Base-by-base conservation (phyloP, 2,329 filamentous ascomycete genomes). In the Hymenoscyphus albidus region DNA sequence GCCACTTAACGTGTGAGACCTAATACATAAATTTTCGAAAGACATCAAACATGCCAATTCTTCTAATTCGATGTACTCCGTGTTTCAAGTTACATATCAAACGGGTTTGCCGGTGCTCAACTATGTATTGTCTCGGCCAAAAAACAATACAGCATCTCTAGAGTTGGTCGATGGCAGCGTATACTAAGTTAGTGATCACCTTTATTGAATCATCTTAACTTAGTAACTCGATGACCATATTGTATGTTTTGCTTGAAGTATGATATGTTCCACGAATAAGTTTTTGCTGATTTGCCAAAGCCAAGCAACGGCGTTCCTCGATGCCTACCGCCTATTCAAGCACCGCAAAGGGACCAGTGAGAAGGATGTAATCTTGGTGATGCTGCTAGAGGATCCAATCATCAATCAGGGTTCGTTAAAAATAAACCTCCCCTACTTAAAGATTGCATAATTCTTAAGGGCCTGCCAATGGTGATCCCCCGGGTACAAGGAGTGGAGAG, bases 391-490 rank as follows among this genome's bases (percentile, higher is more conserved):
- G 76, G 75, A 0, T 70, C 73, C 9, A 79, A 79, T 0, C 76
- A 80, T n/a, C 76, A 78, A 58, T 74, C 74, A 27, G 27, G 3
- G 4, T 66, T 70, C 4, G 70, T 81, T 7, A 73, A 70, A 51
- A 65, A 70, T 18, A 72, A 70, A 27, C 75, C 73, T 61, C 76
- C 77, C 3, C 59, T 72, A 39, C 63, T 80, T 2, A 68, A 70
- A 1, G 76, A 76, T 0, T 69, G 73, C 5, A 67, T 80, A 3
- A 70, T 81, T 10, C 67, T 82, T 2, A 76, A 82, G 64, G 80
- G 82, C 63, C 69, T 75, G 4, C 74, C 74, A 1, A 65, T 73
- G 31, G 72, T 72, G 2, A 70, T 79, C 35, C 64, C 70, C 32
- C 12, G 61, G 1, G 65, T 63, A 2, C 65, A 72, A 0, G 77